Evolutionary conservation across 2,329 filamentous ascomycete species (phyloP).

Genomic region (Exserohilum turcica): DNA sequence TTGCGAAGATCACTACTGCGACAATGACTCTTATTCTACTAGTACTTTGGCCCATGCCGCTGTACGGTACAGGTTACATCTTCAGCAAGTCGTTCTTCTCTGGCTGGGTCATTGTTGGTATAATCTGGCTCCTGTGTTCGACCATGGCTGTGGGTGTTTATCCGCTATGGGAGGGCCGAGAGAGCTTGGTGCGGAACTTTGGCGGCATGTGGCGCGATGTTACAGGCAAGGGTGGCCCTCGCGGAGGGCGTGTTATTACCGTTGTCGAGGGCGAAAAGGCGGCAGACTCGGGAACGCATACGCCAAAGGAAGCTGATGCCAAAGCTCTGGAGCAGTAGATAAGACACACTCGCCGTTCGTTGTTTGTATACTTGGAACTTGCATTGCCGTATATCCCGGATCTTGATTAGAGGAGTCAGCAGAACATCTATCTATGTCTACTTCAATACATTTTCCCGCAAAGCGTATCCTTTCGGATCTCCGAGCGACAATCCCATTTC

Average conservation of each 20-base stretch:
- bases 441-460: not conserved
- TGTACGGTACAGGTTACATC: conserved; percentile 82
- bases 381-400: not conserved
- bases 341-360: not conserved
- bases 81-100: conserved; percentile 82
- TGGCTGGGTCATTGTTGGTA: conserved; percentile 70
- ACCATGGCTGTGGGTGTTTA: conserved; percentile 77
- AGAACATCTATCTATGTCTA: not conserved
- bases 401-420: not conserved
- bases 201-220: conserved; percentile 37
- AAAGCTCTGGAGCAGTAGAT: conserved; percentile 17
- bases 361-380: not conserved
- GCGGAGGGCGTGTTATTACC: conserved; percentile 12
- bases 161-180: conserved; percentile 72
- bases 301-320: conserved; percentile 26
- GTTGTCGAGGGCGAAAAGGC: conserved; percentile 28
- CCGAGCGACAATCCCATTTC: too few relatives aligned
- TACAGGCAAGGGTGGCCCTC: conserved; percentile 25
- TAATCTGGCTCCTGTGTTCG: conserved; percentile 79
- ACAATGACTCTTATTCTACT: conserved; percentile 72
- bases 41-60: conserved; percentile 87
- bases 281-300: conserved; percentile 20
- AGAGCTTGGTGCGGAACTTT: conserved; percentile 31
- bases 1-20: conserved; percentile 63
- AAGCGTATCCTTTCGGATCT: not conserved